Evolutionary conservation across 2,329 filamentous ascomycete genomes (phyloP), one percentile per base, ranked within the genome.

Genomic region (Neofusicoccum umdonicola): DNA sequence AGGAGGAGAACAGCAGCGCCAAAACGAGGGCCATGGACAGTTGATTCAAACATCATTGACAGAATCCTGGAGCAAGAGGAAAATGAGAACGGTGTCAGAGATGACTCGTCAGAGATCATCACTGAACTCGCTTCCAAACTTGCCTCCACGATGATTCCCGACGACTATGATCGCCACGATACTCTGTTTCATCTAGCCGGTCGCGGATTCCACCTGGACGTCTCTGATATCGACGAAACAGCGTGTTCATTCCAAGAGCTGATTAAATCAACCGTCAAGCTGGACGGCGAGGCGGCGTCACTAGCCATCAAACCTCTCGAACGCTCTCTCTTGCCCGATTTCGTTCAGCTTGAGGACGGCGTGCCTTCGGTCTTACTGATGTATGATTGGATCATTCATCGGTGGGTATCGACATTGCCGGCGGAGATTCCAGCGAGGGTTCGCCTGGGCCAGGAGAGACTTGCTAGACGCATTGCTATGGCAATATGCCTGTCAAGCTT

Each of bases 401-500:
- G 67, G 8, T 77, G 72, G 71, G 66, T 78, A 15, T 72, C 70
- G 17, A 67, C 73, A 9, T 61, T 78, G 37, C 72, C 75, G 5
- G 11, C 50, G 7, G 61, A 69, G 4, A 68, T 73, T 1, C 67
- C 75, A 3, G 62, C 67, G 22, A 67, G 67, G 35, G 63, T 73
- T 39, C 72, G 76, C 6, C 70, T 73, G 64, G 66, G 45, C 4
- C 73, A 73, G 47, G 75, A 77, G 67, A 68, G 69, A 17, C 67
- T 76, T 15, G 72, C 72, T n/a, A 71, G 74, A 39, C 71, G 69
- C 3, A 61, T 78, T 15, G 76, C 79, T 13, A 72, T 74, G 4
- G 75, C 80, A 48, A 52, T 81, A 1, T 67, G 74, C 2, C 67
- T 82, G 4, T 74, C 78, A 39, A 76, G 74, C 11, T 64, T 67